Percentiles rank a stretch among this genome's conserved stretches.
phyloP scores from a whole-genome alignment of 192 early-diverging fungal species.

The Dissophora globulifera region DNA sequence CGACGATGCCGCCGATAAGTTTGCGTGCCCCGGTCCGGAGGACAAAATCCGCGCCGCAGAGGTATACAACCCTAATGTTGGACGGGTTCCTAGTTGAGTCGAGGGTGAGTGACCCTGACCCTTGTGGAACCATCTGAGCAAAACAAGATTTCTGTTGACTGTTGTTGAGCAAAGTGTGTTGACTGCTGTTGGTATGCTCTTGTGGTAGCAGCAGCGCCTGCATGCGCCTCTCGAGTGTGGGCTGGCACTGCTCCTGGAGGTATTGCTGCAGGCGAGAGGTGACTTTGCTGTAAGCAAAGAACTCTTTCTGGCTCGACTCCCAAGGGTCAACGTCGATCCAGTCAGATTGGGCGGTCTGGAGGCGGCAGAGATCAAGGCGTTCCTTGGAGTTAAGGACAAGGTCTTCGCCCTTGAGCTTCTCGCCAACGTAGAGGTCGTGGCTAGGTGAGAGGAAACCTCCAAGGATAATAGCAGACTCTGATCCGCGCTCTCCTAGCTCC shows the following conservation, averaged over 20 bases:
- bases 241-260: slow-evolving; percentile 36
- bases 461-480: slow-evolving; percentile 35
- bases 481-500: slow-evolving; percentile 19
- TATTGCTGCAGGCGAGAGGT: slow-evolving; percentile 34
- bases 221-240: slow-evolving; percentile 23
- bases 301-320: slow-evolving; percentile 44
- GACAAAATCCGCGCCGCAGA: slow-evolving; percentile 55
- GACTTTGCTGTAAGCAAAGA: slow-evolving; percentile 47
- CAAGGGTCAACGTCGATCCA: slow-evolving; percentile 56
- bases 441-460: slow-evolving; percentile 54
- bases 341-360: slow-evolving; percentile 41
- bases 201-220: slow-evolving; percentile 20
- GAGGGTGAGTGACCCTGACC: slow-evolving; percentile 53
- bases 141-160: slow-evolving; percentile 8
- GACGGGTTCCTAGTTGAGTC: slow-evolving; percentile 32
- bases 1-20: slow-evolving; percentile 32
- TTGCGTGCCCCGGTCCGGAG: slow-evolving; percentile 50
- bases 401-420: slow-evolving; percentile 38
- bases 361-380: slow-evolving; percentile 41
- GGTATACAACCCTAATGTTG: slow-evolving; percentile 54
- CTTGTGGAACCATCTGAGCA: slow-evolving; percentile 28
- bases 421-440: slow-evolving; percentile 50
- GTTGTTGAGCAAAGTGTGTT: background rate
- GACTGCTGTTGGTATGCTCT: slow-evolving; percentile 1
- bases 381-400: slow-evolving; percentile 32